These are phyloP conservation scores for Opeltia flavorubescens DNA, from an alignment of 495 filamentous ascomycete genomes.

Conservation along the genomic window DNA sequence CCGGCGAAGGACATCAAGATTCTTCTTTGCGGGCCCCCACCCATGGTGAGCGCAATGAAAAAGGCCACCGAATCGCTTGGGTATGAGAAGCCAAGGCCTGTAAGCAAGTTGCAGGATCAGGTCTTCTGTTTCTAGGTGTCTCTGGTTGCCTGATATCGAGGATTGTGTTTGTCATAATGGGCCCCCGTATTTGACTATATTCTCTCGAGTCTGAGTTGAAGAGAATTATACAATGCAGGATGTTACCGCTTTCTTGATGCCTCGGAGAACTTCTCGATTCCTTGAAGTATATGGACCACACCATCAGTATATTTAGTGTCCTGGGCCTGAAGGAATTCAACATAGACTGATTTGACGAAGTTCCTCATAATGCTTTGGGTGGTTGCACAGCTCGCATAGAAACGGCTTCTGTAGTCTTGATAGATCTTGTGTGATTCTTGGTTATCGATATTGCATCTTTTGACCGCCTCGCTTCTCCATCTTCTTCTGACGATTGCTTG, in stretches of 20 bases:
- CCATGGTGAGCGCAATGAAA: slow-evolving; percentile 96
- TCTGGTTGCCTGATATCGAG: neutral
- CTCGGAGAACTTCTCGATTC: too few relatives aligned
- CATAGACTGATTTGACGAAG: too few relatives aligned
- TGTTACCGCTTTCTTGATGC: too few relatives aligned
- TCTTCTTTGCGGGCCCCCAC: slow-evolving; percentile 89
- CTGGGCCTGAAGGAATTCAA: too few relatives aligned
- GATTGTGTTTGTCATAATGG: too few relatives aligned
- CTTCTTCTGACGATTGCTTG: slow-evolving; percentile 50
- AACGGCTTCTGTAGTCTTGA: neutral
- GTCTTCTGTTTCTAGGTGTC: slow-evolving; percentile 81
- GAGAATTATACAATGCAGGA: too few relatives aligned
- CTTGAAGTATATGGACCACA: too few relatives aligned
- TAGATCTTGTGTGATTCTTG: neutral
- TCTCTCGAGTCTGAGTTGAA: too few relatives aligned
- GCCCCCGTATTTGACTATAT: too few relatives aligned
- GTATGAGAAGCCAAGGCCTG: slow-evolving; percentile 77
- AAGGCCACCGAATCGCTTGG: slow-evolving; percentile 81
- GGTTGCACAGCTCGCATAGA: too few relatives aligned
- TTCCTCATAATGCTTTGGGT: too few relatives aligned
- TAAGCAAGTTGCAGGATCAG: slow-evolving; percentile 95
- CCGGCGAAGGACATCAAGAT: slow-evolving; percentile 83
- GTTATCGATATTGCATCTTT: slow-evolving; percentile 30
- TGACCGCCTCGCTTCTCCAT: slow-evolving; percentile 45
- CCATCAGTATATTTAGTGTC: too few relatives aligned